Percentiles rank a stretch among this genome's conserved stretches.
phyloP scores from a whole-genome alignment of 2,329 filamentous ascomycete species.

The Botrytis elliptica region DNA sequence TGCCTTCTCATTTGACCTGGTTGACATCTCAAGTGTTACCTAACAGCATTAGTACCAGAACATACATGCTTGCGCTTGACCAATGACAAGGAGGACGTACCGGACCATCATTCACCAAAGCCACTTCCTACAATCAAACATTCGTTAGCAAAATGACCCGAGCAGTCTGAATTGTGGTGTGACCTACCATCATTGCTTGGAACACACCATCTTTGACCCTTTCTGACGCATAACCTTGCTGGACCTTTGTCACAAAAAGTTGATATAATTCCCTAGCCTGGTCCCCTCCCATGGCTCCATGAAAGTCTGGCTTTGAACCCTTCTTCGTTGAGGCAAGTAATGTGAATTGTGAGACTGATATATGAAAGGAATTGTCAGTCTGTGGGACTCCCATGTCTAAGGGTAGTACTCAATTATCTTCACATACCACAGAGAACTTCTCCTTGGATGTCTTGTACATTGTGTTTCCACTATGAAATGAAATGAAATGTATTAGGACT shows the following conservation, averaged over 20 bases:
- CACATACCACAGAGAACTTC: constrained; percentile 86
- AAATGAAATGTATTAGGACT: constrained; percentile 26
- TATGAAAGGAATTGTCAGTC: constrained; percentile 16
- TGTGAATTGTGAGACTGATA: constrained; percentile 90
- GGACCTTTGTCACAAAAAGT: constrained; percentile 75
- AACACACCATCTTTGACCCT: constrained; percentile 94
- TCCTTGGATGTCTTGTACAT: constrained; percentile 81
- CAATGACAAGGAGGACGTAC: constrained; percentile 41
- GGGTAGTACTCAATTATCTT: not conserved
- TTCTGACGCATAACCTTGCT: constrained; percentile 67
- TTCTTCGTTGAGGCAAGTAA: constrained; percentile 92
- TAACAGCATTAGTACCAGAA: constrained; percentile 17
- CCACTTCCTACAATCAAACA: constrained; percentile 60
- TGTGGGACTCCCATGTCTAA: not conserved
- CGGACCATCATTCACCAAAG: constrained; percentile 81
- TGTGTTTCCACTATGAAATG: constrained; percentile 75
- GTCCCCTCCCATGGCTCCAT: constrained; percentile 76
- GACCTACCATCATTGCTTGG: constrained; percentile 85
- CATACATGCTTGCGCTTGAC: not conserved
- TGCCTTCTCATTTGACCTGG: constrained; percentile 29
- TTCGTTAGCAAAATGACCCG: not conserved
- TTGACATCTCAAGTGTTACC: constrained; percentile 38
- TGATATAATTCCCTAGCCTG: constrained; percentile 81
- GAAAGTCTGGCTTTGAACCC: constrained; percentile 92
- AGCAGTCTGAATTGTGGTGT: not conserved